phyloP scores from a whole-genome alignment of 2,329 filamentous ascomycete genomes.

The Colletotrichum lindemuthianum region DNA sequence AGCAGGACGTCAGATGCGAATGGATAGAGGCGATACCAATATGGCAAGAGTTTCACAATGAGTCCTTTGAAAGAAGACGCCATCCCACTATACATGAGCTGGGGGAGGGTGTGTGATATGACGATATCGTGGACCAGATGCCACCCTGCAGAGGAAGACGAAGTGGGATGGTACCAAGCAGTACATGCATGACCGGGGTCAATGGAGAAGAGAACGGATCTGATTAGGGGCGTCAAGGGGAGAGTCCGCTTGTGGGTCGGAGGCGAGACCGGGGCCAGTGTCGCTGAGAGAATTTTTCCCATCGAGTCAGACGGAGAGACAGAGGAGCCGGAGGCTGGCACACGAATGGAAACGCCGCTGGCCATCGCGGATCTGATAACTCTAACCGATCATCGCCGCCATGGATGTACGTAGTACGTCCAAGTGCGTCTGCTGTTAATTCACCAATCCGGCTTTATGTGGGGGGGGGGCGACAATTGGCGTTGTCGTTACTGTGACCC shows the following conservation, averaged over 20 bases:
- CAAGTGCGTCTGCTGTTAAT: neutral
- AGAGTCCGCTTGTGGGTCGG: conserved; percentile 29
- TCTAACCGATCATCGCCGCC: conserved; percentile 9
- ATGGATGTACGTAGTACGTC: neutral
- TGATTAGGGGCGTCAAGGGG: conserved; percentile 30
- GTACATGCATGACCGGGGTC: conserved; percentile 27
- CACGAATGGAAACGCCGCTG: neutral
- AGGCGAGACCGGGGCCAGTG: conserved; percentile 16
- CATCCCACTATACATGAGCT: conserved; percentile 30
- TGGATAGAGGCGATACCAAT: conserved; percentile 24
- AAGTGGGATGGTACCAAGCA: conserved; percentile 12
- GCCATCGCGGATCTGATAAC: conserved; percentile 33
- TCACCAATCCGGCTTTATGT: conserved; percentile 1
- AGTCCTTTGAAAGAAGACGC: conserved; percentile 21
- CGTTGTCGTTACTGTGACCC: conserved; percentile 4
- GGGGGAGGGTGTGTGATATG: conserved; percentile 12
- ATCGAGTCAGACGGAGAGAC: neutral
- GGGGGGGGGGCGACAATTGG: neutral
- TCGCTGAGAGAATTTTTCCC: conserved; percentile 15
- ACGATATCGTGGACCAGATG: conserved; percentile 25
- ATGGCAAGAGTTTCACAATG: conserved; percentile 28
- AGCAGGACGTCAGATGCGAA: conserved; percentile 22
- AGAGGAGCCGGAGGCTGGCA: neutral
- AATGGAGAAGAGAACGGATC: conserved; percentile 26
- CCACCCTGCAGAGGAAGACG: conserved; percentile 5